These are phyloP conservation scores for Mycotypha africana DNA, from an alignment of 371 early-diverging fungal species.

Conservation along the genomic window DNA sequence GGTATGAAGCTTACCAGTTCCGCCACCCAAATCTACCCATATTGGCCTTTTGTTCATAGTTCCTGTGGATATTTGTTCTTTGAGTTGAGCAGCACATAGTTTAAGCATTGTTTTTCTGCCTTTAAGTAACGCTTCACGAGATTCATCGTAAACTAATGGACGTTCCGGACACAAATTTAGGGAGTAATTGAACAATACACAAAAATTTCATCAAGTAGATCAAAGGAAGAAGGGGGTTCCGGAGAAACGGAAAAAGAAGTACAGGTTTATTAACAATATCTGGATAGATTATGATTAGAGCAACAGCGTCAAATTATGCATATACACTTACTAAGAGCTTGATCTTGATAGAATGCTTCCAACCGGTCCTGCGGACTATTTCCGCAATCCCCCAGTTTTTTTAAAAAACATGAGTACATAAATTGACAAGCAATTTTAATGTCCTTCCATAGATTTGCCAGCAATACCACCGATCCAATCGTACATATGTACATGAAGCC, in stretches of 20 bases:
- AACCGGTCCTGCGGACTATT: constrained; percentile 59
- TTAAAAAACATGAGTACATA: constrained; percentile 73
- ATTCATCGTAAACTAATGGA: constrained; percentile 61
- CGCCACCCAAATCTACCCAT: constrained; percentile 86
- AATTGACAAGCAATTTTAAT: constrained; percentile 47
- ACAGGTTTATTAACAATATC: no score
- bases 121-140: constrained; percentile 61
- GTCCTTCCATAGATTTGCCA: constrained; percentile 37
- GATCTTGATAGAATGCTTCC: constrained; percentile 73
- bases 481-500: no score
- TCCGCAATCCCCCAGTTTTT: constrained; percentile 59
- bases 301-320: no score
- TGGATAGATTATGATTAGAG: no score
- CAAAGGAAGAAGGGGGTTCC: not conserved
- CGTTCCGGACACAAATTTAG: constrained; percentile 10
- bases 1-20: constrained; percentile 57
- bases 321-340: constrained; percentile 58
- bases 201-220: not conserved
- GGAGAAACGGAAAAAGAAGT: not conserved
- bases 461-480: no score
- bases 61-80: constrained; percentile 34
- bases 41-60: constrained; percentile 34
- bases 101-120: constrained; percentile 79
- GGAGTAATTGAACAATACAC: not conserved
- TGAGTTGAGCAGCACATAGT: constrained; percentile 74